Evolutionary conservation across 2,329 filamentous ascomycete species (phyloP).

Genomic region (Colletotrichum trifolii): DNA sequence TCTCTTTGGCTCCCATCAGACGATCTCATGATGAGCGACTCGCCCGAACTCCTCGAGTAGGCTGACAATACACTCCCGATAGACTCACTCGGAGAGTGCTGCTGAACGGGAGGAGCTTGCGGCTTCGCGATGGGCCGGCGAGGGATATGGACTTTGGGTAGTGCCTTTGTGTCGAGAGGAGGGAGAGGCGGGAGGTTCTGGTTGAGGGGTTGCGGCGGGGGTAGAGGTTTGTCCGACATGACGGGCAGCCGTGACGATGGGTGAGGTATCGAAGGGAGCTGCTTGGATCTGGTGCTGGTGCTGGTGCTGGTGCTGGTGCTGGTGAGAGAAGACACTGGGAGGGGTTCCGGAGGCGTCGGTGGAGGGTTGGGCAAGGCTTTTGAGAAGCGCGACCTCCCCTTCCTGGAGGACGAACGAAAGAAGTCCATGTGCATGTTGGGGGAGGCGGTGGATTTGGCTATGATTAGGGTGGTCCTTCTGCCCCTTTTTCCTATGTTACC

Average conservation of each 20-base stretch:
- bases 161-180: slow-evolving; percentile 39
- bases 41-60: slow-evolving; percentile 61
- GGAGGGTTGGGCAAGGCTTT: slow-evolving; percentile 67
- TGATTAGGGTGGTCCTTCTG: slow-evolving; percentile 17
- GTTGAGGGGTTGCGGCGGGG: slow-evolving; percentile 41
- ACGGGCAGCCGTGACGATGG: slow-evolving; percentile 1
- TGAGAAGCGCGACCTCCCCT: slow-evolving; percentile 66
- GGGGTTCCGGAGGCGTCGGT: slow-evolving; percentile 37
- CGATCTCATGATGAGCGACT: slow-evolving; percentile 52
- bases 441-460: slow-evolving; percentile 6
- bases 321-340: slow-evolving; percentile 13
- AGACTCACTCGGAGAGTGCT: slow-evolving; percentile 46
- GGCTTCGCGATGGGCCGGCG: slow-evolving; percentile 32
- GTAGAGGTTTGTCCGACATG: slow-evolving; percentile 38
- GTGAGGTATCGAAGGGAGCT: slow-evolving; percentile 37
- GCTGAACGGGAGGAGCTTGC: neutral
- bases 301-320: neutral
- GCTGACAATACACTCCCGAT: slow-evolving; percentile 67
- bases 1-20: slow-evolving; percentile 48
- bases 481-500: slow-evolving; percentile 23
- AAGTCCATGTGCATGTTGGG: slow-evolving; percentile 30
- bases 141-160: slow-evolving; percentile 24
- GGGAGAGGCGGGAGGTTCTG: slow-evolving; percentile 45
- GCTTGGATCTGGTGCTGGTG: slow-evolving; percentile 26
- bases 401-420: slow-evolving; percentile 46